Conservation (phyloP, 2,329 filamentous ascomycete genomes). For the Fusarium sp. region DNA sequence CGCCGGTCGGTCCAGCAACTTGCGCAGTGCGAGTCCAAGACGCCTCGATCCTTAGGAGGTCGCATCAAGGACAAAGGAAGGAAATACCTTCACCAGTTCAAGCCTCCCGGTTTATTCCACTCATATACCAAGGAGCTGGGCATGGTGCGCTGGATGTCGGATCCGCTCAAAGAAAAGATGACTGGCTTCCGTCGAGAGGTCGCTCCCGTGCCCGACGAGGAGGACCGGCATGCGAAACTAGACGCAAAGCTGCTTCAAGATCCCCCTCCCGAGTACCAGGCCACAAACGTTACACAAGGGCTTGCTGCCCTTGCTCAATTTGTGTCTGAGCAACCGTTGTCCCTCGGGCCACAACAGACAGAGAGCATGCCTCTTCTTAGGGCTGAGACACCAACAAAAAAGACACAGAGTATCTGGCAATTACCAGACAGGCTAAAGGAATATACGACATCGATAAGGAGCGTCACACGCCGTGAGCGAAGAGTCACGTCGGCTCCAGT, state of each 20-base stretch:
- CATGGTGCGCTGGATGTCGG: background rate
- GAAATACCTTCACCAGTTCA: slow-evolving; percentile 7
- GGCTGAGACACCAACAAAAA: background rate
- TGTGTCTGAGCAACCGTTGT: background rate
- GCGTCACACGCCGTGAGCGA: background rate
- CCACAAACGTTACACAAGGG: background rate
- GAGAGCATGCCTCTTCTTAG: background rate
- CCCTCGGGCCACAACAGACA: background rate
- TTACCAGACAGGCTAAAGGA: background rate
- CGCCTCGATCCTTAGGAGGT: slow-evolving; percentile 11
- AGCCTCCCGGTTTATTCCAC: background rate
- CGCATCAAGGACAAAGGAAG: slow-evolving; percentile 16
- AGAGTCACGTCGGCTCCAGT: background rate
- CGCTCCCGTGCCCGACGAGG: background rate
- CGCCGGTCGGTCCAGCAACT: background rate
- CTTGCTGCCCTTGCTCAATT: background rate
- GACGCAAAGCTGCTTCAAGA: background rate
- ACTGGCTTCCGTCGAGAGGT: background rate
- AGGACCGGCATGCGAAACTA: background rate
- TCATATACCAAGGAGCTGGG: background rate
- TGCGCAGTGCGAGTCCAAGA: background rate
- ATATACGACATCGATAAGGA: background rate
- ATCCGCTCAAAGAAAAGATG: slow-evolving; percentile 6
- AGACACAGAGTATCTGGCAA: background rate
- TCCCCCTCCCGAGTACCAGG: background rate